A percentile compares a stretch with the other conserved stretches of the same genome.
Evolutionary conservation across 495 filamentous ascomycete species (phyloP).

Genomic region (Penicillium canescens): DNA sequence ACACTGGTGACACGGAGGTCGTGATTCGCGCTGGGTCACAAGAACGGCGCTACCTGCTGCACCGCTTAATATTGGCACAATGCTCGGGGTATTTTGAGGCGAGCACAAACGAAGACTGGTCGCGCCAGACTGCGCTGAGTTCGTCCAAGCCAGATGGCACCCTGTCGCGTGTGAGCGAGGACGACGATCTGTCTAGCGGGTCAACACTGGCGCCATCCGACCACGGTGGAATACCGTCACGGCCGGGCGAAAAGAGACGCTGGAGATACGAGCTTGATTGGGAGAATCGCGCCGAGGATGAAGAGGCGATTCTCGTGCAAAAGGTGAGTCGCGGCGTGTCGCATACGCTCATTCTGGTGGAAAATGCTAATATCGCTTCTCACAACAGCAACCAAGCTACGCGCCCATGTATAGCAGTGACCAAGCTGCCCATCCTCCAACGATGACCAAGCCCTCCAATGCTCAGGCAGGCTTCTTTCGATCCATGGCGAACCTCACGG

Average conservation of each 20-base stretch:
- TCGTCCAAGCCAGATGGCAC: constrained; percentile 34
- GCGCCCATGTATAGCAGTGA: constrained; percentile 52
- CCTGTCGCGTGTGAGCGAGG: constrained; percentile 59
- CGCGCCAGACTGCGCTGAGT: constrained; percentile 41
- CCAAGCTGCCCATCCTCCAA: constrained; percentile 46
- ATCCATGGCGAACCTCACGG: constrained; percentile 74
- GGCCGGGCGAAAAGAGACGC: constrained; percentile 52
- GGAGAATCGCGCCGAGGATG: constrained; percentile 67
- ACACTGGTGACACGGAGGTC: constrained; percentile 90
- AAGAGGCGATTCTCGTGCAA: constrained; percentile 86
- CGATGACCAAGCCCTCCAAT: constrained; percentile 53
- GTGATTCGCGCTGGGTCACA: constrained; percentile 68
- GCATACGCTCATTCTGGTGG: not conserved
- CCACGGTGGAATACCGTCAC: constrained; percentile 26
- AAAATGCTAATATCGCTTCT: constrained; percentile 9
- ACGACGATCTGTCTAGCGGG: constrained; percentile 45
- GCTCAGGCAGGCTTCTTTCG: constrained; percentile 72
- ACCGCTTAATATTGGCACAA: constrained; percentile 79
- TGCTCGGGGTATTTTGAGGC: constrained; percentile 93
- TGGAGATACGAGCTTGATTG: constrained; percentile 90
- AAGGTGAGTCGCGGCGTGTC: constrained; percentile 50
- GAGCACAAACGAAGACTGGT: constrained; percentile 85
- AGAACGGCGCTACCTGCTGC: constrained; percentile 81
- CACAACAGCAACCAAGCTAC: constrained; percentile 40
- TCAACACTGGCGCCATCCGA: constrained; percentile 45